phyloP scores from a whole-genome alignment of 768 basidiomycete species.

The Candolleomyces efflorescens region DNA sequence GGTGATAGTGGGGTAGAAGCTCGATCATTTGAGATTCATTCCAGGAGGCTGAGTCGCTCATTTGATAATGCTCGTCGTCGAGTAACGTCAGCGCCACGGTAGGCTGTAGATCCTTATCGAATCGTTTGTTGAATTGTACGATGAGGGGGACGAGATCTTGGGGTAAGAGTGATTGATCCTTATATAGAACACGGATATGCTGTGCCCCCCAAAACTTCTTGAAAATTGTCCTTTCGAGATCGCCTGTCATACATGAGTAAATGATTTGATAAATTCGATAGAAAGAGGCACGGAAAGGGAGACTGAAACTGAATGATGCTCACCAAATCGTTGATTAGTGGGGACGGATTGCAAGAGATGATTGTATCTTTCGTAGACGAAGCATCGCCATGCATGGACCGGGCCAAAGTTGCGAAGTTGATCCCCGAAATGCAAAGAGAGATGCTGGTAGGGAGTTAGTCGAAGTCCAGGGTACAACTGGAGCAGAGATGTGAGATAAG shows the following conservation, averaged over 20 bases:
- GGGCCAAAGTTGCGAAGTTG: constrained; percentile 31
- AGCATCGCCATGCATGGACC: constrained; percentile 31
- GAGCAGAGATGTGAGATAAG: constrained; percentile 26
- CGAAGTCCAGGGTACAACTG: constrained; percentile 25
- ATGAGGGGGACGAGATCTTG: too few species aligned
- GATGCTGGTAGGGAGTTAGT: constrained; percentile 34
- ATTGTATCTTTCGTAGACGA: constrained; percentile 18
- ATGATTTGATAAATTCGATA: not conserved
- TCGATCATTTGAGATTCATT: too few species aligned
- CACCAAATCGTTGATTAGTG: constrained; percentile 4
- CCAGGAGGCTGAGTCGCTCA: too few species aligned
- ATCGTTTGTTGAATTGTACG: too few species aligned
- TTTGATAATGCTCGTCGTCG: too few species aligned
- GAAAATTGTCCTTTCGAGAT: not conserved
- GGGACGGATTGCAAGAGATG: constrained; percentile 1
- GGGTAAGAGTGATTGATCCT: too few species aligned
- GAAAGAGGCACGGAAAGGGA: too few species aligned
- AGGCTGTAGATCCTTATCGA: too few species aligned
- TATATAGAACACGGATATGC: not conserved
- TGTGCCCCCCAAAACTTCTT: not conserved
- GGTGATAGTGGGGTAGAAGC: too few species aligned
- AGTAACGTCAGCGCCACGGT: too few species aligned
- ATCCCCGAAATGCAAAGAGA: constrained; percentile 31
- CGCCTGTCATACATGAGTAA: not conserved
- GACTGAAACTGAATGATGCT: too few species aligned